phyloP scores from a whole-genome alignment of 345 rosid genomes.

The Cardamine resedifolia region DNA sequence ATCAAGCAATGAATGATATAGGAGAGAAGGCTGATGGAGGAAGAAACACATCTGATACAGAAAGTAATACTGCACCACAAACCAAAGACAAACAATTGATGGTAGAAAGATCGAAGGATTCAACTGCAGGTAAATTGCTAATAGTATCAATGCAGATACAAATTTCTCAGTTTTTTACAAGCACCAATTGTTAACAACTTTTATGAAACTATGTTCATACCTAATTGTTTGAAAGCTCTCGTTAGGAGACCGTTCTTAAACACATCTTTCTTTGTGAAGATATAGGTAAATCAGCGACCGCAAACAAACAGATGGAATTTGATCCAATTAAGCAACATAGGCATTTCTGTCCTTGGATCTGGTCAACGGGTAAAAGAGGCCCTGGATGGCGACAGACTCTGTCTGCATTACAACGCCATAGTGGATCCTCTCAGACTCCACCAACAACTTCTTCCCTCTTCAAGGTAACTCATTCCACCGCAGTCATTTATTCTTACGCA shows the following conservation, averaged over 20 bases:
- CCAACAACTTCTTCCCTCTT: conserved; percentile 49
- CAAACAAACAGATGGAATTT: conserved; percentile 62
- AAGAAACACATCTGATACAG: conserved; percentile 19
- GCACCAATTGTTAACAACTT: not conserved
- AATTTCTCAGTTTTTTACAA: not conserved
- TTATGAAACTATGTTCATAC: not conserved
- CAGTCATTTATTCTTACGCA: not conserved
- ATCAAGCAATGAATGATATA: conserved; percentile 19
- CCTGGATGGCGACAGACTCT: conserved; percentile 91
- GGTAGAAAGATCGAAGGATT: conserved; percentile 32
- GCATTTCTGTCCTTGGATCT: conserved; percentile 95
- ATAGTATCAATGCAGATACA: not conserved
- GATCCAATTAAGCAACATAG: conserved; percentile 92
- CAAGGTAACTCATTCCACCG: conserved; percentile 49
- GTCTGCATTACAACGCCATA: conserved; percentile 59
- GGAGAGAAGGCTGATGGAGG: conserved; percentile 21
- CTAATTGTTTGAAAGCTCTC: conserved; percentile 1
- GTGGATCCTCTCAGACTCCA: conserved; percentile 44
- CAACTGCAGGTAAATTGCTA: conserved; percentile 43
- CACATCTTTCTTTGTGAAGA: conserved; percentile 3
- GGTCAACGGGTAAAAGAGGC: conserved; percentile 48
- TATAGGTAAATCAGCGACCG: conserved; percentile 42
- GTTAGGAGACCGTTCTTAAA: not conserved
- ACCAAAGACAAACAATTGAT: conserved; percentile 30
- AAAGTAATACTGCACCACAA: conserved; percentile 35